Evolutionary conservation across 2,329 filamentous ascomycete species (phyloP).

Genomic region (Aspergillus jensenii): DNA sequence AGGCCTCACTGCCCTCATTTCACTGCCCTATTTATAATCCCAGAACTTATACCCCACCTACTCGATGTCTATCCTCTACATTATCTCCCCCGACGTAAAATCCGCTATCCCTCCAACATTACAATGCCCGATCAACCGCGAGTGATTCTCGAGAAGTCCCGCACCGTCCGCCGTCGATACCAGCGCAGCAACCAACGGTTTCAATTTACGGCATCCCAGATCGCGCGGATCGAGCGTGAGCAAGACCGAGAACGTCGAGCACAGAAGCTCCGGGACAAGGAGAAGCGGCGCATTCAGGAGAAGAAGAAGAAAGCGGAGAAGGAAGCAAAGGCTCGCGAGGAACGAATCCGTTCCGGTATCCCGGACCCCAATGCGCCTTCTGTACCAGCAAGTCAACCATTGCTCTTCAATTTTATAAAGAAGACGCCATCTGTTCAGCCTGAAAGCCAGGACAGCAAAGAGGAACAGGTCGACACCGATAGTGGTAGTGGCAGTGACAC

Average conservation of each 20-base stretch:
- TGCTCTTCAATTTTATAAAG: slow-evolving; percentile 33
- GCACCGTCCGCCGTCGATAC: slow-evolving; percentile 38
- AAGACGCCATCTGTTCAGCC: slow-evolving; percentile 12
- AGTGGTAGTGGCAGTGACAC: slow-evolving; percentile 20
- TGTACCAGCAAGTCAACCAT: slow-evolving; percentile 36
- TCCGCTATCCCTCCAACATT: not conserved
- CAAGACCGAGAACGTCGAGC: slow-evolving; percentile 42
- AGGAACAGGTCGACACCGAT: slow-evolving; percentile 13
- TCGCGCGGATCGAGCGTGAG: slow-evolving; percentile 42
- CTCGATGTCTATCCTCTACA: slow-evolving; percentile 5
- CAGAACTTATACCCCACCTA: not conserved
- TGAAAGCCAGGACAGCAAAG: slow-evolving; percentile 11
- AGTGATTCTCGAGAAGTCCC: slow-evolving; percentile 40
- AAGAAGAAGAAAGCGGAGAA: slow-evolving; percentile 38
- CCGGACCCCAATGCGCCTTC: slow-evolving; percentile 31
- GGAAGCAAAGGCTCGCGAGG: slow-evolving; percentile 34
- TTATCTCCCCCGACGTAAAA: not conserved
- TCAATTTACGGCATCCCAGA: slow-evolving; percentile 35
- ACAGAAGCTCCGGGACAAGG: slow-evolving; percentile 37
- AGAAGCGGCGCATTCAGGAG: slow-evolving; percentile 33
- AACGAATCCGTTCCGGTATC: slow-evolving; percentile 31
- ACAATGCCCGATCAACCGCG: slow-evolving; percentile 32
- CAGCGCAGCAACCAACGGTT: slow-evolving; percentile 40
- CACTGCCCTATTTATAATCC: not conserved
- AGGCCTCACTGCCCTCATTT: not conserved